These are phyloP conservation scores for Globisporangium radiosum DNA, from an alignment of 352 stramenopile genomes.

Conservation along the genomic window DNA sequence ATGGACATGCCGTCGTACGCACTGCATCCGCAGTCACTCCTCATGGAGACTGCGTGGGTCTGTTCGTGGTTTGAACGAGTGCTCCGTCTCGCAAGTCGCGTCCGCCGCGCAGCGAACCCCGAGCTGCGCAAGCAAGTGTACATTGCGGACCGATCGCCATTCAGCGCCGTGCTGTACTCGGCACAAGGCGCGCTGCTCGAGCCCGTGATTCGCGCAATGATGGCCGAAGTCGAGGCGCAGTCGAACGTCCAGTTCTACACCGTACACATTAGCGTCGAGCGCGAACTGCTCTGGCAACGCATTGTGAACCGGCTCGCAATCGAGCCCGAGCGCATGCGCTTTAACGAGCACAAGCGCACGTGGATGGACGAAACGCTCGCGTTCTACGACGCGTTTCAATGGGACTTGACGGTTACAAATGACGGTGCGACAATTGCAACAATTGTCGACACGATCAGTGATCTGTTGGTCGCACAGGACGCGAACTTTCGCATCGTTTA, in stretches of 20 bases:
- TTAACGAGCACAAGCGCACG: constrained; percentile 77
- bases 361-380: constrained; percentile 82
- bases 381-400: constrained; percentile 76
- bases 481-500: constrained; percentile 61
- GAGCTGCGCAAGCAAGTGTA: constrained; percentile 45
- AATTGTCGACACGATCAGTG: constrained; percentile 52
- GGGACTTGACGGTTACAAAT: constrained; percentile 73
- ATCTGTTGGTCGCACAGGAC: constrained; percentile 38
- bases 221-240: constrained; percentile 70
- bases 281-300: constrained; percentile 68
- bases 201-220: constrained; percentile 76
- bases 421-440: constrained; percentile 41
- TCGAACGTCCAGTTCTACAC: constrained; percentile 81
- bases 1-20: constrained; percentile 84
- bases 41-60: constrained; percentile 89
- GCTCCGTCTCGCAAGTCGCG: constrained; percentile 49
- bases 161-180: constrained; percentile 81
- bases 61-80: constrained; percentile 88
- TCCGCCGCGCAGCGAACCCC: constrained; percentile 32
- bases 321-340: constrained; percentile 68
- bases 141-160: constrained; percentile 82
- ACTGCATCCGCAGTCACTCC: constrained; percentile 83
- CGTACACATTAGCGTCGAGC: constrained; percentile 73
- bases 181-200: constrained; percentile 64
- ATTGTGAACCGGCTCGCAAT: constrained; percentile 52